phyloP scores from a whole-genome alignment of 441 rosid species.

The Corymbia citriodora region DNA sequence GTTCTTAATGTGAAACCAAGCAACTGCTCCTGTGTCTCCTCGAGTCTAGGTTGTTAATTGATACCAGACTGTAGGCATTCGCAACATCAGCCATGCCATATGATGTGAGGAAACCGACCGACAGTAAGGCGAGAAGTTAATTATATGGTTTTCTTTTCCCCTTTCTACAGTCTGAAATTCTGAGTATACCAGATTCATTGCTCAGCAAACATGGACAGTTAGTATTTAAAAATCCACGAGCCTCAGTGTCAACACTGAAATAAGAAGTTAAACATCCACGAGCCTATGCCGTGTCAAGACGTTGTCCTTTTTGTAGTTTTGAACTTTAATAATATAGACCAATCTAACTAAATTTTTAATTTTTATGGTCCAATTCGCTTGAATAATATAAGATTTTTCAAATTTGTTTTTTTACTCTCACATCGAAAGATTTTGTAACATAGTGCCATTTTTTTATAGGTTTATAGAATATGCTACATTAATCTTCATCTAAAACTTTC shows the following conservation, averaged over 20 bases:
- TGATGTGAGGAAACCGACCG: background rate
- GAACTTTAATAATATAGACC: background rate
- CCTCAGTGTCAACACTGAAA: background rate
- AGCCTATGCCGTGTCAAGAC: too few species aligned
- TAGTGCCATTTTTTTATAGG: background rate
- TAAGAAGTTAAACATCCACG: background rate
- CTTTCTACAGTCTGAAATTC: background rate
- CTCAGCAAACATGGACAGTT: background rate
- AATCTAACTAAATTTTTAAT: too few species aligned
- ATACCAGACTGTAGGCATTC: background rate
- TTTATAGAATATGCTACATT: too few species aligned
- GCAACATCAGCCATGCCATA: background rate
- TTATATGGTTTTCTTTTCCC: background rate
- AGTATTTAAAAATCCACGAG: background rate
- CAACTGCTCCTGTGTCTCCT: background rate
- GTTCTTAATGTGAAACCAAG: background rate
- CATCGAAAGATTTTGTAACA: background rate
- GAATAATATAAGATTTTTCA: background rate
- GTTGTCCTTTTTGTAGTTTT: background rate
- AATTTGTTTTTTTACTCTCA: background rate
- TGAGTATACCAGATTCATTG: background rate
- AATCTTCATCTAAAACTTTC: background rate
- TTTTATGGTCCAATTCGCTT: background rate
- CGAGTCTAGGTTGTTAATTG: background rate
- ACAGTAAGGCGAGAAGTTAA: background rate